A percentile compares a stretch with the other conserved stretches of the same genome.
Evolutionary conservation across 108 stramenopile genomes (phyloP).

Genomic region (Schizochytrium sp.): DNA sequence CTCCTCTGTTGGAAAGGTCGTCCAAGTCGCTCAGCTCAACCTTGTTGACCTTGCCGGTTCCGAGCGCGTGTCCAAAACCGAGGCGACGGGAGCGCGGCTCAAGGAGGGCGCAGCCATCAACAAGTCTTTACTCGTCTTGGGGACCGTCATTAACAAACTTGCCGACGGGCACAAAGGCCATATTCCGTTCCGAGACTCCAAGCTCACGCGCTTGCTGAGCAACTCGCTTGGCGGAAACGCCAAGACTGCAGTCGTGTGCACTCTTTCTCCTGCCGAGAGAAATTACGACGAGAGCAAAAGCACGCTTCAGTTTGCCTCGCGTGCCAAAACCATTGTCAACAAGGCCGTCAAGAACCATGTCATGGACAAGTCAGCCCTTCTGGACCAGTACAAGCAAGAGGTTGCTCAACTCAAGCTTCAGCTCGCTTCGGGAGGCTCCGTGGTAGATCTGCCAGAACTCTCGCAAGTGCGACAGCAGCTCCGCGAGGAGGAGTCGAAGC

Average conservation of each 20-base stretch:
- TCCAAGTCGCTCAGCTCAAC: background rate
- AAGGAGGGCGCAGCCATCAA: slow-evolving; percentile 20
- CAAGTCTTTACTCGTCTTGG: slow-evolving; percentile 5
- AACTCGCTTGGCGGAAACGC: slow-evolving; percentile 33
- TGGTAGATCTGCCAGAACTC: background rate
- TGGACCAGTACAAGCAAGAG: slow-evolving; percentile 5
- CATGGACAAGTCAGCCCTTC: background rate
- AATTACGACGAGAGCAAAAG: slow-evolving; percentile 14
- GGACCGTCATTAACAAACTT: slow-evolving; percentile 24
- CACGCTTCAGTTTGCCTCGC: slow-evolving; percentile 31
- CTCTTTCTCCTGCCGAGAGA: slow-evolving; percentile 19
- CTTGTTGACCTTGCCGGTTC: slow-evolving; percentile 35
- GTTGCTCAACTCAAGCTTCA: background rate
- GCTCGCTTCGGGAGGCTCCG: background rate
- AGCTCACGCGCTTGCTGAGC: slow-evolving; percentile 35
- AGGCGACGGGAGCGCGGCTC: slow-evolving; percentile 19
- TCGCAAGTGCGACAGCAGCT: background rate
- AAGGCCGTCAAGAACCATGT: slow-evolving; percentile 2
- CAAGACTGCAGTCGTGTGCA: slow-evolving; percentile 27
- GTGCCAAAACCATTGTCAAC: slow-evolving; percentile 20
- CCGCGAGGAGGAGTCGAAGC: background rate
- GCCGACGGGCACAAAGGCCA: background rate
- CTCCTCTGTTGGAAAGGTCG: background rate
- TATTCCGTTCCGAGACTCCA: slow-evolving; percentile 39
- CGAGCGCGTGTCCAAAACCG: slow-evolving; percentile 26